These are phyloP conservation scores for Parastagonospora avenae DNA, from an alignment of 2,329 filamentous ascomycete species.

Conservation along the genomic window DNA sequence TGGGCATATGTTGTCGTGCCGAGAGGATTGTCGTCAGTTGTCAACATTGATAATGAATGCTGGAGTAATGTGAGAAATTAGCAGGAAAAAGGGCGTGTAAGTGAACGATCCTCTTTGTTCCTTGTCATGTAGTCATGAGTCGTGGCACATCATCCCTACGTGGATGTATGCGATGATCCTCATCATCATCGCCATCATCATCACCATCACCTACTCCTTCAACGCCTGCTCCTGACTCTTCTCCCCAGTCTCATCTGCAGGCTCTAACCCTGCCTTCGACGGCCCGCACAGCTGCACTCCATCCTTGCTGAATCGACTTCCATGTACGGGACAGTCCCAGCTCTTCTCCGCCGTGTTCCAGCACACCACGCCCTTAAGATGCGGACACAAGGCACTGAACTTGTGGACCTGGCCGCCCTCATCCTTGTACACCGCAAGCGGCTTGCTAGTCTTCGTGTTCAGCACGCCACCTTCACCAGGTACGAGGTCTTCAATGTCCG, in stretches of 20 bases:
- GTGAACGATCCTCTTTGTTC: neutral
- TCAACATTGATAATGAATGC: too few relatives aligned
- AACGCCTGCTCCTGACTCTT: slow-evolving; percentile 24
- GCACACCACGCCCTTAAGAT: slow-evolving; percentile 61
- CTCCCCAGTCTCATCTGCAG: slow-evolving; percentile 36
- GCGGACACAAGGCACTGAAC: slow-evolving; percentile 62
- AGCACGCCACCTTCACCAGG: slow-evolving; percentile 59
- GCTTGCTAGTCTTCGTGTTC: slow-evolving; percentile 54
- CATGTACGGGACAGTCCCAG: slow-evolving; percentile 58
- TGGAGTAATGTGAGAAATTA: too few relatives aligned
- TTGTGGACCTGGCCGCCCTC: slow-evolving; percentile 57
- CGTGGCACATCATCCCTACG: neutral
- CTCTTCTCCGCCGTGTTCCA: slow-evolving; percentile 55
- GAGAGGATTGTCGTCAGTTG: too few relatives aligned
- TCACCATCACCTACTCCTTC: neutral
- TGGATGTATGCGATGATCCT: neutral
- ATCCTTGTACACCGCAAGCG: slow-evolving; percentile 62
- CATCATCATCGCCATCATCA: neutral
- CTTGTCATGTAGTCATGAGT: neutral
- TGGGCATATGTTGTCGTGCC: too few relatives aligned
- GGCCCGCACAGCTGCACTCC: slow-evolving; percentile 51
- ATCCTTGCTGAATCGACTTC: slow-evolving; percentile 51
- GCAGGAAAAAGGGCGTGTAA: too few relatives aligned
- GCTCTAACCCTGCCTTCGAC: slow-evolving; percentile 44
- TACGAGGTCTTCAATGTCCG: slow-evolving; percentile 61